These are phyloP conservation scores for Wickerhamiella cacticola DNA, from an alignment of 805 yeast genomes.

Conservation along the genomic window DNA sequence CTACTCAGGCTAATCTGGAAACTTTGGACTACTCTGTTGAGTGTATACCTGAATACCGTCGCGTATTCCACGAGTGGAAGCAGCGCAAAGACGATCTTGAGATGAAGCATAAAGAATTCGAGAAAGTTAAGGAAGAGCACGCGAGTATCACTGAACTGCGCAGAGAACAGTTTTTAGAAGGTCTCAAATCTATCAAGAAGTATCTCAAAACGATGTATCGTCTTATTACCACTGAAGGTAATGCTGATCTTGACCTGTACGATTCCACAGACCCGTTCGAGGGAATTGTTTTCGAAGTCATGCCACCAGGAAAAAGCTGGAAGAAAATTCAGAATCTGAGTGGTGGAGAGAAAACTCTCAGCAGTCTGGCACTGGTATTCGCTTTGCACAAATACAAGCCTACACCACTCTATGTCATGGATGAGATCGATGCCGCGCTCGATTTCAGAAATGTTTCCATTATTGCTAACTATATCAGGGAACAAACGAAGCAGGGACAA, in stretches of 20 bases:
- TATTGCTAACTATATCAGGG: conserved; percentile 94
- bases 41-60: conserved; percentile 37
- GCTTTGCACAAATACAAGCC: conserved; percentile 94
- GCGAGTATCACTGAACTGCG: conserved; percentile 36
- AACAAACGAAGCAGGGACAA: conserved; percentile 91
- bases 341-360: conserved; percentile 95
- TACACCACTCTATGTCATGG: conserved; percentile 96
- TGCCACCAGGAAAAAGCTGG: conserved; percentile 99
- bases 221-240: conserved; percentile 98
- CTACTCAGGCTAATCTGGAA: neutral
- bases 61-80: conserved; percentile 50
- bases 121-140: conserved; percentile 43
- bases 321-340: conserved; percentile 86
- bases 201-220: conserved; percentile 94
- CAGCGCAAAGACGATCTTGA: conserved; percentile 46
- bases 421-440: conserved; percentile 96
- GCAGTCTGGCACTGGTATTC: conserved; percentile 89
- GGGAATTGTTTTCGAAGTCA: conserved; percentile 90
- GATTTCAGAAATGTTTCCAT: conserved; percentile 95
- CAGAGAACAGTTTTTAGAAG: conserved; percentile 83
- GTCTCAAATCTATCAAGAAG: conserved; percentile 73
- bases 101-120: conserved; percentile 44
- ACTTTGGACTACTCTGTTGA: neutral
- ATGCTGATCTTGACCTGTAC: conserved; percentile 91
- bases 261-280: conserved; percentile 98